Evolutionary conservation across 139 green algal genomes (phyloP), one percentile per base, ranked within the genome.

Genomic region (Pycnococcus provasolii): DNA sequence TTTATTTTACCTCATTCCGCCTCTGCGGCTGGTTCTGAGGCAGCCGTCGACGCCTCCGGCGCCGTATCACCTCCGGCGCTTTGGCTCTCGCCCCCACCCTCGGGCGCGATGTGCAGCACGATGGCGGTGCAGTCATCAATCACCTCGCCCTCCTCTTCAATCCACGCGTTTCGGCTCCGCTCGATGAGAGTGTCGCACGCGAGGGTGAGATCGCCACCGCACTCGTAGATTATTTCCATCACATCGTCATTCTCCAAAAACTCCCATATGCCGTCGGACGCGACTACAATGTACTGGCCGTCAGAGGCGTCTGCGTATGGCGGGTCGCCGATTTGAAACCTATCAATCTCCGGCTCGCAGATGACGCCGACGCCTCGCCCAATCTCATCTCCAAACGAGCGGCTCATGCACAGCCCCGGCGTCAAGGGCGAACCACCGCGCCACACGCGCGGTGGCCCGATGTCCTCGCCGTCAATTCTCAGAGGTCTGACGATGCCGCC

Each of bases 221-320:
- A 48, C 42, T 47, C 5, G 7, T 4, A 11, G 6, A 51, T 39
- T 4, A 53, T 53, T 4, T 11, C 58, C 58, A 64, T 39, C 58
- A 39, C 58, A 26, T 64, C 58, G 11, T 64, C 58, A 37, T 64
- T 64, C 7, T 9, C 13, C 5, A 64, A 13, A 50, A 64, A 64
- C 58, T 64, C 58, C 58, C 58, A 64, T 4, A 64, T 6, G 8
- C 58, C 58, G 42, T 64, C 58, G 58, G 8, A 45, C 7, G 58
- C 58, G 58, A 64, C 42, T 13, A 64, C 11, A 13, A 64, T 7
- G 58, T 50, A 64, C 7, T 39, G 42, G 15, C 47, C 58, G 42
- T 64, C 11, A 26, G 26, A 26, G 26, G 26, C 26, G 26, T 26
- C 26, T 26, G 26, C 26, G 26, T 26, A 26, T 26, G 26, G 26